Evolutionary conservation across 345 rosid genomes (phyloP), one percentile per base, ranked within the genome.

Genomic region (Aurinia saxatilis): DNA sequence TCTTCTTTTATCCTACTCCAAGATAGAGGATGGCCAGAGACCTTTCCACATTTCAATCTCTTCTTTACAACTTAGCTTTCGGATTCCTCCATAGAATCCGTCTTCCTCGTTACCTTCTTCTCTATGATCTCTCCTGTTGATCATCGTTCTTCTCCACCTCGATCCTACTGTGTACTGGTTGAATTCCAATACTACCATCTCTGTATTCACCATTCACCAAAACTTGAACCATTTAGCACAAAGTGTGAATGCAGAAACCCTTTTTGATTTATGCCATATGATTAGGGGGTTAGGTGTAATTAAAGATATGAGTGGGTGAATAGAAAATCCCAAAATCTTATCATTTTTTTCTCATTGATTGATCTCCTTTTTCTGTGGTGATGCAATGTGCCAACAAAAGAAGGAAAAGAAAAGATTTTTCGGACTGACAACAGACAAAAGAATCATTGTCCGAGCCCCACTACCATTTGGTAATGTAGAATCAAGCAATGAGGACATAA

Each of bases 31-130:
- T 3, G 96, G 98, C 95, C 92, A 88, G 12, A 84, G 85, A 57
- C 46, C 69, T 62, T 78, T 83, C 96, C 95, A 88, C 15, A 61
- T 84, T 8, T 72, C 71, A 63, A 88, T 84, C 63, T 91, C 96
- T 50, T 66, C 75, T 62, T 76, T 71, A n/a, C 53, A 68, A 19
- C 19, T 55, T 51, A 91, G 75, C 81, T 85, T 86, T 61, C 92
- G 60, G 60, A 91, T 81, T 53, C 98, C 98, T 34, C 95, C 98
- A 40, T 91, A 92, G 60, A 86, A 92, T 2, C 98, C 98, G 18
- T 83, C 89, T 3, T 75, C 95, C 71, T 85, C 96, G 31, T 81
- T 79, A 14, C 98, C 96, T 73, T 79, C 87, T 71, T 92, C 98
- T 50, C 75, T 63, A 59, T 85, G 95, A 17, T 83, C 88, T 70